Conservation (phyloP, 208 protist genomes). For the Crithidia mellificae region DNA sequence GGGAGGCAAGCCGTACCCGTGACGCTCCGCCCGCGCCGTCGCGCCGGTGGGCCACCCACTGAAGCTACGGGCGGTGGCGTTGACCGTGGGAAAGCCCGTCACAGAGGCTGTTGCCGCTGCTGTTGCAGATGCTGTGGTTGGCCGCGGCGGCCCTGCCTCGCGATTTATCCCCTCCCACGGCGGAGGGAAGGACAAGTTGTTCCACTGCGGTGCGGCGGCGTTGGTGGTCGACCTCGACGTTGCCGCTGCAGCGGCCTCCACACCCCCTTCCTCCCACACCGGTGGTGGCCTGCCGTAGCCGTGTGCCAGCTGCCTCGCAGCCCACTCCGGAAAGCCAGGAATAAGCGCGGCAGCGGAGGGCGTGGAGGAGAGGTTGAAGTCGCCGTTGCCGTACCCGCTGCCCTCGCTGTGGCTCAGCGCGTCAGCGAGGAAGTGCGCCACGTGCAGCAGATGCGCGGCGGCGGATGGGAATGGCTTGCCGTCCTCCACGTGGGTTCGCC, state of each 20-base stretch:
- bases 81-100: no score
- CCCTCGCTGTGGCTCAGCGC: conserved; percentile 3
- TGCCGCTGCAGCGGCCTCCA: background rate
- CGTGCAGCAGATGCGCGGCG: conserved; percentile 13
- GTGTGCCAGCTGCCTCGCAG: background rate
- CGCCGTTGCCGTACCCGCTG: background rate
- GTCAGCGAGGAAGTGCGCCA: background rate
- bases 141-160: no score
- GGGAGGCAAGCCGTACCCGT: no score
- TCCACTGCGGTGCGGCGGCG: background rate
- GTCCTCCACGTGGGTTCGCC: background rate
- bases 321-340: conserved; percentile 22
- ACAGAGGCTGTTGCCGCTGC: no score
- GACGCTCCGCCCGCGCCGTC: no score
- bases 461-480: background rate
- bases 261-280: conserved; percentile 26
- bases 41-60: no score
- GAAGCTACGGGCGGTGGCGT: no score
- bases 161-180: no score
- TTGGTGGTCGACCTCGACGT: no score
- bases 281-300: conserved; percentile 28
- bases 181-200: background rate
- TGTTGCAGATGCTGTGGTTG: no score
- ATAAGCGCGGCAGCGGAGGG: background rate
- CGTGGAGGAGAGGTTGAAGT: background rate